Base-by-base conservation (phyloP, 768 basidiomycete genomes). In the Phlebiopsis gigantea region DNA sequence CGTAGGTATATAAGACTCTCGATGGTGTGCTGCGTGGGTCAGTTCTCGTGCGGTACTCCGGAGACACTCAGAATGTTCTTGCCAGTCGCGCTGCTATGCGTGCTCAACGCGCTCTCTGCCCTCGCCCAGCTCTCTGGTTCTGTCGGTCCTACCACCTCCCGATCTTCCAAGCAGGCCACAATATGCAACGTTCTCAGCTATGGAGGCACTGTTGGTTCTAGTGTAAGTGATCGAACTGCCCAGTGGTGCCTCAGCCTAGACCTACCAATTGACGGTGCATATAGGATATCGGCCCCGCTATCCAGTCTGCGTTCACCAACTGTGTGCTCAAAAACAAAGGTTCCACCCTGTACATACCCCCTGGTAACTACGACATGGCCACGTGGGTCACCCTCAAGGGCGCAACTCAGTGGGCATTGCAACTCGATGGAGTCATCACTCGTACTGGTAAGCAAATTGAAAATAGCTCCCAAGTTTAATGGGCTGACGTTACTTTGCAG, bases 141-240 rank as follows among this genome's bases (percentile, higher is more conserved):
- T 5, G 67, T 68, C 9, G 67, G 67, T 0, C 67, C 67, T 2
- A 66, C 61, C 8, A 65, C 62, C 1, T 30, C 67, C 2, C 59
- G 60, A 7, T 61, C 65, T 7, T 29, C 59, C 21, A 68, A 66
- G 55, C 54, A 61, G 41, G 48, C 45, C 25, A 63, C 50, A n/a
- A 63, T 69, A 2, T 69, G 68, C 57, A 69, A 66, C 46, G 66
- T 68, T 8, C 62, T 69, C 43, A 54, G 66, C 54, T 69, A 67
- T 46, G 67, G 68, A 3, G 68, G 68, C 1, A 50, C 54, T 28
- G 53, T 69, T 46, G 68, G 67, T n/a, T 69, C 68, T n/a, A 63
- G 55, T 44, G 64, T 55, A 24, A 15, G 54, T 34, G 9, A 14
- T 39, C 34, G 8, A 39, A 39, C 8, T 3, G 8, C 3, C 12